Conservation (phyloP, 192 early-diverging fungal species). For the Podila horticola region DNA sequence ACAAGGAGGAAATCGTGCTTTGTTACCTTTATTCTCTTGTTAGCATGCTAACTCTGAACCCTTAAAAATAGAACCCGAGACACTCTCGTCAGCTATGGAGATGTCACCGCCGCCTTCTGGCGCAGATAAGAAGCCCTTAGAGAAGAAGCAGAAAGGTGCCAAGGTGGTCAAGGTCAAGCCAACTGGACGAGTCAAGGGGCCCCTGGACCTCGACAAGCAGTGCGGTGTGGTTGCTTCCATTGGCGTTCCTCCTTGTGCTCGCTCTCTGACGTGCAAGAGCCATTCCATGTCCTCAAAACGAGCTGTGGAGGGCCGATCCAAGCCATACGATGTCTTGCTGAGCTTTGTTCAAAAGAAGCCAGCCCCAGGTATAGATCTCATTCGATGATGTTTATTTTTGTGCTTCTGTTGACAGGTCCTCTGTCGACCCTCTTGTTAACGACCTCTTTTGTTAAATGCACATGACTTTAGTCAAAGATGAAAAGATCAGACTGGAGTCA, state of each 20-base stretch:
- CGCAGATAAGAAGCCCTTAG: constrained; percentile 39
- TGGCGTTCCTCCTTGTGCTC: constrained; percentile 73
- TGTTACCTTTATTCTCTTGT: not conserved
- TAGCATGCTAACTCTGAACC: not conserved
- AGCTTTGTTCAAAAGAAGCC: constrained; percentile 82
- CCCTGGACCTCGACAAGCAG: constrained; percentile 91
- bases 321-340: constrained; percentile 83
- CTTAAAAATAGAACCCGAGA: constrained; percentile 26
- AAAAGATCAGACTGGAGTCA: constrained; percentile 52
- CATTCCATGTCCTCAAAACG: constrained; percentile 92
- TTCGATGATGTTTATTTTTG: not conserved
- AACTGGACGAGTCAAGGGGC: constrained; percentile 63
- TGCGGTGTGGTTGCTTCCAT: constrained; percentile 82
- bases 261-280: constrained; percentile 96
- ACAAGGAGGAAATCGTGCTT: no score
- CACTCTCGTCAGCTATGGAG: constrained; percentile 25
- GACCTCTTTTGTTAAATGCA: not conserved
- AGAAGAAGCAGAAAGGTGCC: constrained; percentile 66
- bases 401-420: not conserved
- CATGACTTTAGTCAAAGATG: constrained; percentile 45
- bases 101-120: constrained; percentile 48
- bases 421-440: not conserved
- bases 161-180: constrained; percentile 65
- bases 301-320: constrained; percentile 83
- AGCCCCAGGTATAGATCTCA: constrained; percentile 62